These are phyloP conservation scores for Massarina eburnea DNA, from an alignment of 2,329 filamentous ascomycete species.

Conservation along the genomic window DNA sequence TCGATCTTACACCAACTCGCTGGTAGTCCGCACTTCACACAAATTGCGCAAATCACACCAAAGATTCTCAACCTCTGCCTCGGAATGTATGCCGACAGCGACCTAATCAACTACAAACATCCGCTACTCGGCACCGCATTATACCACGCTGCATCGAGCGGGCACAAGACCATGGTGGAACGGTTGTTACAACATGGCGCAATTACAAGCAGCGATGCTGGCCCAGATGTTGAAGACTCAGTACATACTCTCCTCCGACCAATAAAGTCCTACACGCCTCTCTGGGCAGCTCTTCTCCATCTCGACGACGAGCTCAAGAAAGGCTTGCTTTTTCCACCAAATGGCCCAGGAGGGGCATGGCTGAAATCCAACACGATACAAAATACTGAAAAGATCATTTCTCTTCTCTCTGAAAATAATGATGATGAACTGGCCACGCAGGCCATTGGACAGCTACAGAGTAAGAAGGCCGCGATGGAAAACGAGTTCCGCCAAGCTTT, in stretches of 20 bases:
- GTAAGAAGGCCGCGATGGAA: background rate
- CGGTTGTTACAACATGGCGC: conserved; percentile 3
- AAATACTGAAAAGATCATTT: conserved; percentile 1
- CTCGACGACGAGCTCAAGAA: conserved; percentile 6
- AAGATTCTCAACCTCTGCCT: conserved; percentile 7
- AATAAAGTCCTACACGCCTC: conserved; percentile 7
- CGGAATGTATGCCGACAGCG: conserved; percentile 4
- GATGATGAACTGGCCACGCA: conserved; percentile 1
- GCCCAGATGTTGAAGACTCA: conserved; percentile 3
- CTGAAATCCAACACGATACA: conserved; percentile 2
- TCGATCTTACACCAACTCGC: conserved; percentile 4
- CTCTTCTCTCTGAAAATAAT: background rate
- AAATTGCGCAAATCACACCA: conserved; percentile 9
- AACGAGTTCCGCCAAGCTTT: background rate
- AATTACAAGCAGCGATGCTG: conserved; percentile 1
- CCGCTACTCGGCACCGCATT: conserved; percentile 5
- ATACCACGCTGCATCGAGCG: conserved; percentile 7
- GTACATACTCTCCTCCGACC: conserved; percentile 4
- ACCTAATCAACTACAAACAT: conserved; percentile 7
- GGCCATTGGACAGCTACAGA: conserved; percentile 1
- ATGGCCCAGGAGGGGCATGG: background rate
- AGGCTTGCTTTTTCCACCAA: background rate
- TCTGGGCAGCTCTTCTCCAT: conserved; percentile 5
- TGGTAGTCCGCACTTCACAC: conserved; percentile 5
- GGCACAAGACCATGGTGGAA: conserved; percentile 9